Evolutionary conservation across 805 yeast genomes (phyloP), one percentile per base, ranked within the genome.

Genomic region (Candida loeiensis): DNA sequence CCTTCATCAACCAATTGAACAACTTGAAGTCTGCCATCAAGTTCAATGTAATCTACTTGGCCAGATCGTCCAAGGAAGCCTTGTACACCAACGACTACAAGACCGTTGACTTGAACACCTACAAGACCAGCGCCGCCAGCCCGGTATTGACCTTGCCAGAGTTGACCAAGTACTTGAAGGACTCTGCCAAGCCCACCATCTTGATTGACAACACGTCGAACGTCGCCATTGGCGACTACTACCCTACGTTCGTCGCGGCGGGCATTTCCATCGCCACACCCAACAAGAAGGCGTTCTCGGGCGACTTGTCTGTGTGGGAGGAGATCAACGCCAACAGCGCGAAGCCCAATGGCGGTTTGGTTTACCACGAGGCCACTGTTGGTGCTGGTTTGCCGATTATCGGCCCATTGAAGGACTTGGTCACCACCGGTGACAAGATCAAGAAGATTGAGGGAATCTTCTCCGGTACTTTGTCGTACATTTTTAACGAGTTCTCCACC

Each of bases 371-470:
- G 73, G 95, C 99, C 37, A 88, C 97, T 6, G 98, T 93, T 44
- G 98, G 98, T 58, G 99, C 99, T 31, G 99, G 98, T 43, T 75
- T 93, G 61, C 99, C 99, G 45, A 80, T 93, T 46, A 82, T 93
- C 54, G 82, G 88, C 35, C 85, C 96, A 37, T 71, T 93, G 56
- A 85, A 81, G 58, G 99, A 93, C 61, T 74, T 91, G 66, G 74
- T 93, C 31, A 76, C 79, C 45, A 93, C 99, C 39, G 99, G 99
- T 49, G 99, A 93, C 64, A 80, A 88, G 68, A 79, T 93, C 49
- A 83, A 80, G 54, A 85, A 80, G 61, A 84, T 93, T 49, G 98
- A 93, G 66, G 99, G 99, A 49, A 91, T 93, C 54, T 84, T 93
- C 58, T 88, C 96, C 6, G 99, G 99, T 49, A 86, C 98, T 44